Evolutionary conservation across 345 rosid species (phyloP), one percentile per base, ranked within the genome.

Genomic region (Rhizophora apiculata): DNA sequence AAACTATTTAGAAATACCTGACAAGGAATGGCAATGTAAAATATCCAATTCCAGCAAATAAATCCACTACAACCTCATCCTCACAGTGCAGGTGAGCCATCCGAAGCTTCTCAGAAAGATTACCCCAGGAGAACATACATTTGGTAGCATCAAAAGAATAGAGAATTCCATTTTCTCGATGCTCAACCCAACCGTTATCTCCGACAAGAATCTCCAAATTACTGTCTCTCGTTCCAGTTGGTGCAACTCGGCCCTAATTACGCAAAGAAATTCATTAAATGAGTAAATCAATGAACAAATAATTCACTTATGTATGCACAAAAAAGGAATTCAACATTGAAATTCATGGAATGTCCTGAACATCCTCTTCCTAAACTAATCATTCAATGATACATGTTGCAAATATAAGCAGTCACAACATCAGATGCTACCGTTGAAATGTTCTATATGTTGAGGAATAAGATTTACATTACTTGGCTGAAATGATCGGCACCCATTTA

Each of bases 91-190:
- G 76, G 67, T 73, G 58, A 60, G 84, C 96, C 93, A 94, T 88
- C 18, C 97, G 96, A 74, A 89, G 85, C 87, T 94, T 94, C 83
- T 91, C 98, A 13, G 96, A 91, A 68, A 91, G 98, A 85, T 94
- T 94, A 6, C 98, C 98, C 96, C 97, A 94, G 21, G 97, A 94
- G 75, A 94, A 94, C 95, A 94, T 94, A 85, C 98, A 94, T 75
- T 87, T 94, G 37, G 96, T 87, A 60, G 95, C 91, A 77, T 94
- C 85, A 73, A 94, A 94, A 64, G 97, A 91, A 83, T 94, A 94
- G 52, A 87, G 65, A 65, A 94, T 85, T 43, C 93, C 98, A 78
- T 85, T 94, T 79, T 94, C 98, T 65, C 88, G 76, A 63, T 89
- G 98, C 67, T 85, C 81, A 22, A 94, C 96, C 98, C 97, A 91